Evolutionary conservation across 345 rosid genomes (phyloP).

Genomic region (Luvunga scandens): DNA sequence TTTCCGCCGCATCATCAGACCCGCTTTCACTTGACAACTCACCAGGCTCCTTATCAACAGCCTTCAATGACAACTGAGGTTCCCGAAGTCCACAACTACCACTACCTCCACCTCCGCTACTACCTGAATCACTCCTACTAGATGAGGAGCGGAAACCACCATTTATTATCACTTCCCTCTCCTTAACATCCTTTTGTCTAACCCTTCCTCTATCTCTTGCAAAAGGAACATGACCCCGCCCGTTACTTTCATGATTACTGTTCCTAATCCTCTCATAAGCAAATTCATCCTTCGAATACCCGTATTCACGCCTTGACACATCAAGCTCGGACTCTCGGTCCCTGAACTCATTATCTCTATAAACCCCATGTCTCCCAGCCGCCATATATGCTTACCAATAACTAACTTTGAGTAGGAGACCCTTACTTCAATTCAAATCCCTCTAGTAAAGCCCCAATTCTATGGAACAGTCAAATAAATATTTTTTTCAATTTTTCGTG

Average conservation of each 20-base stretch:
- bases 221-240: conserved; percentile 33
- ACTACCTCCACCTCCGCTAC: conserved; percentile 43
- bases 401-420: conserved; percentile 4
- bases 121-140: conserved; percentile 60
- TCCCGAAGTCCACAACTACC: conserved; percentile 39
- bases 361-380: conserved; percentile 77
- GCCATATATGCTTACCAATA: conserved; percentile 49
- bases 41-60: conserved; percentile 89
- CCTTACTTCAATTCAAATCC: conserved; percentile 7
- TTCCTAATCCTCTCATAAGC: conserved; percentile 42
- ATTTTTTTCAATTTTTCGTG: conserved; percentile 2
- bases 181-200: conserved; percentile 65
- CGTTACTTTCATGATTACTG: conserved; percentile 32
- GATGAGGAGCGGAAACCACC: conserved; percentile 51
- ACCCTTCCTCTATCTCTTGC: conserved; percentile 45
- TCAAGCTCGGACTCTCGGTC: conserved; percentile 56
- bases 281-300: conserved; percentile 43
- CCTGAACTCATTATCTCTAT: conserved; percentile 61
- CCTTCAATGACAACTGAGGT: conserved; percentile 38
- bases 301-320: conserved; percentile 43
- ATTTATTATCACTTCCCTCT: conserved; percentile 57
- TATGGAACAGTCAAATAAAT: conserved; percentile 4
- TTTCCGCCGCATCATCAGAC: conserved; percentile 67
- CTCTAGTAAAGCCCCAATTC: conserved; percentile 32
- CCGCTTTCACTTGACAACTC: conserved; percentile 99